phyloP scores from a whole-genome alignment of 805 yeast species.

The Tetrapisispora arboricola region DNA sequence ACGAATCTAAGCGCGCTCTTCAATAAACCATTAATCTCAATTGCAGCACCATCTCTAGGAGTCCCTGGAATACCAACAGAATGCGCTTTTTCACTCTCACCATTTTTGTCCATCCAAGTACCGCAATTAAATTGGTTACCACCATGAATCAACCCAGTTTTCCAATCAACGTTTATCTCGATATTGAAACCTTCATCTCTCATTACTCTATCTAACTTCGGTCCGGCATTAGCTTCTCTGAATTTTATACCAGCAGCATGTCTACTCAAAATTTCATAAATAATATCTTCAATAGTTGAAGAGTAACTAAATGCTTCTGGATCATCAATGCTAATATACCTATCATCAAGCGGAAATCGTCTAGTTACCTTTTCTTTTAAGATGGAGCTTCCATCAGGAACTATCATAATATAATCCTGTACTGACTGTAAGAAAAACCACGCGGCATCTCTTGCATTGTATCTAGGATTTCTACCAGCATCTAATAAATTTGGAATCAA shows the following conservation, averaged over 20 bases:
- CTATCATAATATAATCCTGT: conserved; percentile 65
- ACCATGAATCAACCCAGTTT: conserved; percentile 77
- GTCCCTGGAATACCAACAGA: conserved; percentile 94
- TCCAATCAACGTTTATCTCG: conserved; percentile 73
- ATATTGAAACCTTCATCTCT: conserved; percentile 86
- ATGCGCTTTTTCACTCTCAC: conserved; percentile 77
- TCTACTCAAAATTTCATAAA: conserved; percentile 73
- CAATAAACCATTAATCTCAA: conserved; percentile 81
- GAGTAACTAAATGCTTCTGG: conserved; percentile 67
- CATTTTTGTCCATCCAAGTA: conserved; percentile 99
- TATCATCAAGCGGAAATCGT: conserved; percentile 84
- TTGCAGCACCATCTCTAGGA: conserved; percentile 94
- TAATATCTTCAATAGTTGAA: conserved; percentile 60
- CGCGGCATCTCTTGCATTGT: conserved; percentile 92
- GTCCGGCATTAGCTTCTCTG: conserved; percentile 94
- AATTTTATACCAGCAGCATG: conserved; percentile 84
- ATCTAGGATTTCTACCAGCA: conserved; percentile 88
- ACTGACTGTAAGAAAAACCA: conserved; percentile 90
- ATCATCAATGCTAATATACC: conserved; percentile 57
- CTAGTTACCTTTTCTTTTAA: conserved; percentile 65
- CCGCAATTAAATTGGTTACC: conserved; percentile 93
- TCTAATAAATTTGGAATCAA: conserved; percentile 87
- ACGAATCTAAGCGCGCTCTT: conserved; percentile 81
- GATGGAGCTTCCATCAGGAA: conserved; percentile 57
- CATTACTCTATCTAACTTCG: conserved; percentile 83